phyloP scores from a whole-genome alignment of 2,329 filamentous ascomycete genomes.

The Hymenoscyphus salicellus region DNA sequence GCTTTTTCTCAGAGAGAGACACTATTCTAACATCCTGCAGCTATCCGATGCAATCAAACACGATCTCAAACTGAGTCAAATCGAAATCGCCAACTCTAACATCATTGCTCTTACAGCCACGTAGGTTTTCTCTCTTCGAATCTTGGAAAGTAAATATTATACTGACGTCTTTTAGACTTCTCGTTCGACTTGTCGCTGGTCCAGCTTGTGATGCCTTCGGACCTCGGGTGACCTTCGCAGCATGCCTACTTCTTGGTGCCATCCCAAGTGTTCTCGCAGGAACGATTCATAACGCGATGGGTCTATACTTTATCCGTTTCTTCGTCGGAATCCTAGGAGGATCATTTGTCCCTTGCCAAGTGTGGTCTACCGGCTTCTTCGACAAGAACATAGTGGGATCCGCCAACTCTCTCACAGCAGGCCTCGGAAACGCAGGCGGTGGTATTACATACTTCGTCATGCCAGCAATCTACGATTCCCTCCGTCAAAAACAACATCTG shows the following conservation, averaged over 20 bases:
- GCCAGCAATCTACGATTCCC: slow-evolving; percentile 81
- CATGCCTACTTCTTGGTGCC: slow-evolving; percentile 71
- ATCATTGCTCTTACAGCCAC: slow-evolving; percentile 76
- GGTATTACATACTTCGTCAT: slow-evolving; percentile 93
- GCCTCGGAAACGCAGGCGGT: slow-evolving; percentile 83
- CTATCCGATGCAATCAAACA: slow-evolving; percentile 66
- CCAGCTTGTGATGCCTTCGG: slow-evolving; percentile 84
- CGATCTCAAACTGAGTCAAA: slow-evolving; percentile 68
- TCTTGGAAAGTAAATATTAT: background rate
- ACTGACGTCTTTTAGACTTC: slow-evolving; percentile 39
- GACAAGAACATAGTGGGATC: slow-evolving; percentile 90
- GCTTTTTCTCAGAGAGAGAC: background rate
- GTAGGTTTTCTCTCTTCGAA: slow-evolving; percentile 16
- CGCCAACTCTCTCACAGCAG: slow-evolving; percentile 80
- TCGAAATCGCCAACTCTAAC: slow-evolving; percentile 83
- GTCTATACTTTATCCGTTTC: slow-evolving; percentile 72
- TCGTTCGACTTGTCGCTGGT: slow-evolving; percentile 75
- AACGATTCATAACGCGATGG: slow-evolving; percentile 63
- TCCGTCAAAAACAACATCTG: slow-evolving; percentile 59
- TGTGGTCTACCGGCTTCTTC: slow-evolving; percentile 90
- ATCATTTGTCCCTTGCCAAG: slow-evolving; percentile 81
- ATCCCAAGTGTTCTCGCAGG: slow-evolving; percentile 81
- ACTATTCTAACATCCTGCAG: slow-evolving; percentile 39
- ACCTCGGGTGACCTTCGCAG: slow-evolving; percentile 74
- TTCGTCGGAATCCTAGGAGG: slow-evolving; percentile 78